phyloP scores from a whole-genome alignment of 2,329 filamentous ascomycete genomes.

The Paecilomyces fulvus region DNA sequence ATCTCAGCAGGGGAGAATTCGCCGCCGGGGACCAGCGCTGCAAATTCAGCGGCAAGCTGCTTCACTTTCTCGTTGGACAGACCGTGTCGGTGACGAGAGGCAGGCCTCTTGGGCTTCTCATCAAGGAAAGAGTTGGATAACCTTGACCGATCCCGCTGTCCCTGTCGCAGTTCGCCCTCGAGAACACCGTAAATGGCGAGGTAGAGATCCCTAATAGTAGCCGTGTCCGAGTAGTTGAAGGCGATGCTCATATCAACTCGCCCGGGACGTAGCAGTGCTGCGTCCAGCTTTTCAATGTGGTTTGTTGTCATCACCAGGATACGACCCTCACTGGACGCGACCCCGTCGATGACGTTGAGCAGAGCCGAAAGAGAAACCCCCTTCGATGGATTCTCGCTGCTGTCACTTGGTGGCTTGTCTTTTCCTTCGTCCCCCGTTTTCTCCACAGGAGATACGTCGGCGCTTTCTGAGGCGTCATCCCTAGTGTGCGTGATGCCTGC shows the following conservation, averaged over 20 bases:
- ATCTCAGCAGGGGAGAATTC: constrained; percentile 34
- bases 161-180: constrained; percentile 21
- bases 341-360: constrained; percentile 63
- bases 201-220: constrained; percentile 33
- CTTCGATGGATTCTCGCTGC: constrained; percentile 14
- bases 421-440: constrained; percentile 8
- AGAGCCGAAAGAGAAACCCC: constrained; percentile 58
- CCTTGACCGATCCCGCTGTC: constrained; percentile 1
- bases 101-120: background rate
- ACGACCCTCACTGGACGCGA: constrained; percentile 59
- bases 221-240: constrained; percentile 39
- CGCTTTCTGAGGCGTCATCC: constrained; percentile 22
- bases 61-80: constrained; percentile 13
- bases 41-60: constrained; percentile 22
- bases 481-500: constrained; percentile 57
- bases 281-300: constrained; percentile 54
- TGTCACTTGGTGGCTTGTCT: constrained; percentile 13
- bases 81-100: constrained; percentile 1
- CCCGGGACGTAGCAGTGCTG: constrained; percentile 57
- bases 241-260: constrained; percentile 57
- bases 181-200: constrained; percentile 24
- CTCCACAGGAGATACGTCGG: constrained; percentile 23
- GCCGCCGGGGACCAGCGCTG: constrained; percentile 20
- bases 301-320: constrained; percentile 71
- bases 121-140: background rate